phyloP scores from a whole-genome alignment of 176 grass and related monocot species.

The Eleusine coracana region DNA sequence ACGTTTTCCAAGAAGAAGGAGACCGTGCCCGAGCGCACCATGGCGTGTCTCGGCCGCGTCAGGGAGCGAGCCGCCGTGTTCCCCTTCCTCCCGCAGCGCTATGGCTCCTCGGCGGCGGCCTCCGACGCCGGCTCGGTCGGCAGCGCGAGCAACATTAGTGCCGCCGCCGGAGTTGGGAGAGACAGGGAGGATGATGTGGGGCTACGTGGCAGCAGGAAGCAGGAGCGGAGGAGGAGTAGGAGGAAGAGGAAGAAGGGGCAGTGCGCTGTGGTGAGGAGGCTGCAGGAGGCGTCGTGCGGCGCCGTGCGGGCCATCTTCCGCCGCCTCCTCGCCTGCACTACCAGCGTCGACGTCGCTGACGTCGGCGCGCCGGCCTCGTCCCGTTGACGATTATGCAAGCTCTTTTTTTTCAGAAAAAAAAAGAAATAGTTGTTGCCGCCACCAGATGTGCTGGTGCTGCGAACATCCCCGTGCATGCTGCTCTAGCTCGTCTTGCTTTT shows the following conservation, averaged over 20 bases:
- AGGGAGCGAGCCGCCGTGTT: conserved; percentile 61
- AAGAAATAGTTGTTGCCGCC: no score
- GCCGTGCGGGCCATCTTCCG: conserved; percentile 58
- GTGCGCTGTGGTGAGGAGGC: conserved; percentile 43
- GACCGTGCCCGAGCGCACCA: conserved; percentile 78
- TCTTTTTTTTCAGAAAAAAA: no score
- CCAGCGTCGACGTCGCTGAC: conserved; percentile 77
- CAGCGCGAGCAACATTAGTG: conserved; percentile 31
- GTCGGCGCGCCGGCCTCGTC: background rate
- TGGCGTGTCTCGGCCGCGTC: conserved; percentile 65
- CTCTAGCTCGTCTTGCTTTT: conserved; percentile 1
- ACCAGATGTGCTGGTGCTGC: background rate
- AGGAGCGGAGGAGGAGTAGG: conserved; percentile 5
- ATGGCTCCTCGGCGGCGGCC: background rate
- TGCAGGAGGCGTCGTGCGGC: conserved; percentile 59
- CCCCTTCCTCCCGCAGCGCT: conserved; percentile 50
- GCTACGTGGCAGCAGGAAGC: background rate
- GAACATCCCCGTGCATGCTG: background rate
- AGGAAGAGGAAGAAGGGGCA: conserved; percentile 33
- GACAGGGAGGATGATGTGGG: background rate
- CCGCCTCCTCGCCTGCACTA: conserved; percentile 70
- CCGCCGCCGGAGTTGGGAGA: background rate
- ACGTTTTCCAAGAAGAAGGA: conserved; percentile 91
- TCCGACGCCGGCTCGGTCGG: conserved; percentile 33
- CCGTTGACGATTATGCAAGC: background rate